Evolutionary conservation across 768 basidiomycete genomes (phyloP), one percentile per base, ranked within the genome.

Genomic region (Xerocomus potaroensis): DNA sequence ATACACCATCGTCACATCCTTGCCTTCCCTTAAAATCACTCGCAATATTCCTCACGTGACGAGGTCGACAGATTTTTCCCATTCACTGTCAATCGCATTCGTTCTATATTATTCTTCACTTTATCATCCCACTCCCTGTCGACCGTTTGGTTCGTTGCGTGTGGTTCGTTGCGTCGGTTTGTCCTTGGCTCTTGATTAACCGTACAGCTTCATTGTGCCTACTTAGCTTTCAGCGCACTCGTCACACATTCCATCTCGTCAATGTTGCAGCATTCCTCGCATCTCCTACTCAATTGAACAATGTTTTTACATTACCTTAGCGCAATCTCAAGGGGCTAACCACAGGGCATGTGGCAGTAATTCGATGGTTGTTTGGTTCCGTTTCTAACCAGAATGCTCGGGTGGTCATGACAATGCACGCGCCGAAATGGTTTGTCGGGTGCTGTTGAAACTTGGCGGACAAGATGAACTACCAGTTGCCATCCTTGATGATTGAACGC

Each of bases 91-190:
- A 59, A 67, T 69, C 68, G 75, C 75, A 72, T 77, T 78, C 73
- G 70, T 80, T 74, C 73, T 79, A 73, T 80, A 79, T 88, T 87
- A 87, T 87, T 87, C 77, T 79, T 84, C 83, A 83, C 72, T 75
- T 85, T 84, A 87, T 81, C 75, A 69, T 73, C 54, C 54, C 49
- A 53, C 44, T 50, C 57, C 56, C 59, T 67, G 66, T 69, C 61
- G 70, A 61, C 61, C 60, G 55, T 58, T 60, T 60, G 63, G 60
- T 57, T 52, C 62, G 65, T 67, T 57, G 53, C 65, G 59, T 59
- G 63, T 54, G 60, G 56, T 61, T 62, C 59, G 51, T 66, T 68
- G 62, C 58, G 45, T 57, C 53, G 57, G 59, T 59, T 61, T 53
- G 62, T 62, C 50, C 19, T 43, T 30, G 21, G 41, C 50, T 54